Evolutionary conservation across 2,329 filamentous ascomycete genomes (phyloP).

Genomic region (Cladosporium sp.): DNA sequence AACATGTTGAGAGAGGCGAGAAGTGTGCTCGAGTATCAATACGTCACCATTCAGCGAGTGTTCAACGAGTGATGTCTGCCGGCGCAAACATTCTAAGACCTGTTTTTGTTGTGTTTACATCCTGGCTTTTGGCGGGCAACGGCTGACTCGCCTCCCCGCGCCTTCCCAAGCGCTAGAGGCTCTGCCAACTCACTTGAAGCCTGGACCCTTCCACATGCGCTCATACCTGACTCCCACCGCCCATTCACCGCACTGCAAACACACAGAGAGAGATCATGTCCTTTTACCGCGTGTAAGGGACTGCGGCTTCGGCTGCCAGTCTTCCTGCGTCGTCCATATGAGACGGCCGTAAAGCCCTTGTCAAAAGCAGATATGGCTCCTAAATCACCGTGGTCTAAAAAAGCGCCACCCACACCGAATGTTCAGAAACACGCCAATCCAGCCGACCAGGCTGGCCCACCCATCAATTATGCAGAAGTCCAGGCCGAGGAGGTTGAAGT

Average conservation of each 20-base stretch:
- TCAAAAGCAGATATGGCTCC: constrained; percentile 39
- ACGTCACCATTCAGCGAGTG: constrained; percentile 4
- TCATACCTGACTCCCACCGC: constrained; percentile 17
- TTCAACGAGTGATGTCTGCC: neutral
- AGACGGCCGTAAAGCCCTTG: constrained; percentile 11
- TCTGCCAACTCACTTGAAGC: neutral
- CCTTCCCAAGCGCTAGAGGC: neutral
- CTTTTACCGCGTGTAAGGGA: constrained; percentile 33
- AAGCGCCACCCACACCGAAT: constrained; percentile 20
- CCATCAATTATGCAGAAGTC: constrained; percentile 70
- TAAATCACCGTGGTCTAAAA: constrained; percentile 37
- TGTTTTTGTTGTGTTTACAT: neutral
- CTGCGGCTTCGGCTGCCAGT: constrained; percentile 45
- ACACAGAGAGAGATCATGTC: neutral
- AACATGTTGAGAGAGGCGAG: constrained; percentile 21
- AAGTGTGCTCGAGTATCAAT: neutral
- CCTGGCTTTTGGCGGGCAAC: neutral
- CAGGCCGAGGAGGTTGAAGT: constrained; percentile 86
- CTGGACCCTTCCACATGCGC: constrained; percentile 6
- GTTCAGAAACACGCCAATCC: constrained; percentile 11
- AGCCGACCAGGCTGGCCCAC: constrained; percentile 21
- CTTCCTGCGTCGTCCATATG: constrained; percentile 22
- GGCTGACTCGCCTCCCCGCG: neutral
- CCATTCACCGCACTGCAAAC: neutral
- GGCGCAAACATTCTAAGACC: constrained; percentile 4